Evolutionary conservation across 345 rosid genomes (phyloP).

Genomic region (Gossypium bickii): DNA sequence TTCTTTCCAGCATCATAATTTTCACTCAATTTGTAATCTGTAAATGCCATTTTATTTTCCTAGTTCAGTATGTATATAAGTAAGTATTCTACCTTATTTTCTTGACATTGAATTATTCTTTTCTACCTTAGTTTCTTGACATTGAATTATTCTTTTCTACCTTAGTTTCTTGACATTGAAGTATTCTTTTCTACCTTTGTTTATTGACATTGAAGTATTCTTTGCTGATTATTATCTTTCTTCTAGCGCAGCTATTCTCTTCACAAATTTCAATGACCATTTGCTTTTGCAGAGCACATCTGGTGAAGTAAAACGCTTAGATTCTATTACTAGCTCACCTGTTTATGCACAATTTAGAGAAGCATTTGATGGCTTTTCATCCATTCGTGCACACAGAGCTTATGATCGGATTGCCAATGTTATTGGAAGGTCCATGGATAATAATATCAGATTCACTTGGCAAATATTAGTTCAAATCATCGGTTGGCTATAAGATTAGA

Average conservation of each 20-base stretch:
- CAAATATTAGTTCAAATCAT: constrained; percentile 66
- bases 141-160: not conserved
- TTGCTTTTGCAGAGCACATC: constrained; percentile 62
- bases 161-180: not conserved
- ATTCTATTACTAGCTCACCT: constrained; percentile 84
- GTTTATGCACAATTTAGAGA: constrained; percentile 94
- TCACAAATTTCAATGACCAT: not conserved
- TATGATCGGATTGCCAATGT: constrained; percentile 72
- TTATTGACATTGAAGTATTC: not conserved
- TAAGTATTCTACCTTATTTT: not conserved
- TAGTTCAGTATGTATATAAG: not conserved
- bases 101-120: not conserved
- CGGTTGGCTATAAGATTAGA: constrained; percentile 85
- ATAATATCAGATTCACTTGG: constrained; percentile 84
- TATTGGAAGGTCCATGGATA: constrained; percentile 84
- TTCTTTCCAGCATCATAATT: not conserved
- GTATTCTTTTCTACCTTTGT: constrained; percentile 1
- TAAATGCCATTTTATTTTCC: not conserved
- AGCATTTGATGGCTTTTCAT: constrained; percentile 83
- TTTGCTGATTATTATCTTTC: not conserved
- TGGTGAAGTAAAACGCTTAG: constrained; percentile 90
- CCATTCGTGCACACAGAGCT: constrained; percentile 86
- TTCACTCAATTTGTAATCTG: not conserved
- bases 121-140: constrained; percentile 3
- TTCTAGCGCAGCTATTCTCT: not conserved